These are phyloP conservation scores for Erodium chrysanthum DNA, from an alignment of 441 rosid species.

Conservation along the genomic window DNA sequence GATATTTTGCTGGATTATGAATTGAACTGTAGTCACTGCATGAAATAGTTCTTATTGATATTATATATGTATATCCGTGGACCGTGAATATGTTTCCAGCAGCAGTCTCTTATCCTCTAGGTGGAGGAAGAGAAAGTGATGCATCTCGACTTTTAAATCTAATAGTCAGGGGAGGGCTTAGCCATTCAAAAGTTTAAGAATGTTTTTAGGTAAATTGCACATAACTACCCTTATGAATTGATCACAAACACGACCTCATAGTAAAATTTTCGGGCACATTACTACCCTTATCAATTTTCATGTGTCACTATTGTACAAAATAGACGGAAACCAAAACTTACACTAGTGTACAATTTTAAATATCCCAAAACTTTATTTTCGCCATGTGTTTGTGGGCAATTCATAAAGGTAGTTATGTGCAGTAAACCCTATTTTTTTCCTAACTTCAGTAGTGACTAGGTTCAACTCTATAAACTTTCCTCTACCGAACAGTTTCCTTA, in stretches of 20 bases:
- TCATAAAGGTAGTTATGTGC: no score
- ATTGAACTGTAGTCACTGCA: not conserved
- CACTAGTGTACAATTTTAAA: no score
- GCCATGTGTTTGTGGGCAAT: no score
- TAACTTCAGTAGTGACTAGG: not conserved
- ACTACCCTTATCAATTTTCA: no score
- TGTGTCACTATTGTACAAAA: no score
- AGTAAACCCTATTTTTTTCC: not conserved
- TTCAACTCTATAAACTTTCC: not conserved
- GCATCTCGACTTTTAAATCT: not conserved
- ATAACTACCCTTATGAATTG: no score
- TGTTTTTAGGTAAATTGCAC: not conserved
- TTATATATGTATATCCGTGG: not conserved
- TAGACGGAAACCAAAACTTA: no score
- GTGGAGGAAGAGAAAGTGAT: not conserved
- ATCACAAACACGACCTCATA: no score
- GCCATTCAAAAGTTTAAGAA: not conserved
- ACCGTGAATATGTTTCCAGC: not conserved
- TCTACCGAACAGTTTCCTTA: slow-evolving; percentile 7
- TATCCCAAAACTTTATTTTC: no score
- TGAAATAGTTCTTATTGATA: not conserved
- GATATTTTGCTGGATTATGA: not conserved
- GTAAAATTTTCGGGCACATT: no score
- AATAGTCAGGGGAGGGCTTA: not conserved
- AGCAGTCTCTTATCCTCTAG: slow-evolving; percentile 8